Evolutionary conservation across 306 rosid species (phyloP).

Genomic region (Dryas octopetala): DNA sequence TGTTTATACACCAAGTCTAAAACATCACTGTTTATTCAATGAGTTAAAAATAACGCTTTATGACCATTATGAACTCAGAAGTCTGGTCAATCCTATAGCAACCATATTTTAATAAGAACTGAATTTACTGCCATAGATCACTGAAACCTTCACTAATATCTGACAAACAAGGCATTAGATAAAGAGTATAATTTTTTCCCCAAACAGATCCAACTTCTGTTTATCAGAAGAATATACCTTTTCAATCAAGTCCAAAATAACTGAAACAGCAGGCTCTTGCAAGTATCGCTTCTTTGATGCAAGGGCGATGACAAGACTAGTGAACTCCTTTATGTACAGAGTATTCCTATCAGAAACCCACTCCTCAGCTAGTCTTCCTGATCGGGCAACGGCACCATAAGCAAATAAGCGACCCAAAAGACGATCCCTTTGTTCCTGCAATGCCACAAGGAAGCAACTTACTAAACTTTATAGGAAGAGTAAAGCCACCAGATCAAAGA

Average conservation of each 20-base stretch:
- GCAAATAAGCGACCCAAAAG: slow-evolving; percentile 89
- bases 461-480: slow-evolving; percentile 3
- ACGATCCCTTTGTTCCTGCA: slow-evolving; percentile 90
- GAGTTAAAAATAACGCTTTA: background rate
- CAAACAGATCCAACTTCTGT: slow-evolving; percentile 3
- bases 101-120: background rate
- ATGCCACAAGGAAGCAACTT: slow-evolving; percentile 24
- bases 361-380: slow-evolving; percentile 69
- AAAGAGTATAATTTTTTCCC: background rate
- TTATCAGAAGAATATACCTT: slow-evolving; percentile 46
- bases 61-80: background rate
- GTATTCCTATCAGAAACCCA: slow-evolving; percentile 52
- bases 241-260: slow-evolving; percentile 67
- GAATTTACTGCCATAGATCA: background rate
- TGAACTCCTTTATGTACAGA: slow-evolving; percentile 59
- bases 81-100: background rate
- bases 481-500: slow-evolving; percentile 17
- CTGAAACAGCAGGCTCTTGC: slow-evolving; percentile 87
- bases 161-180: background rate
- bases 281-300: slow-evolving; percentile 83
- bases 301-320: slow-evolving; percentile 54
- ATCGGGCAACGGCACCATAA: slow-evolving; percentile 83
- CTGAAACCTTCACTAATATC: background rate
- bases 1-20: slow-evolving; percentile 1
- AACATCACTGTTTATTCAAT: background rate